These are phyloP conservation scores for Westerdykella aurantiaca DNA, from an alignment of 2,329 filamentous ascomycete genomes.

Conservation along the genomic window DNA sequence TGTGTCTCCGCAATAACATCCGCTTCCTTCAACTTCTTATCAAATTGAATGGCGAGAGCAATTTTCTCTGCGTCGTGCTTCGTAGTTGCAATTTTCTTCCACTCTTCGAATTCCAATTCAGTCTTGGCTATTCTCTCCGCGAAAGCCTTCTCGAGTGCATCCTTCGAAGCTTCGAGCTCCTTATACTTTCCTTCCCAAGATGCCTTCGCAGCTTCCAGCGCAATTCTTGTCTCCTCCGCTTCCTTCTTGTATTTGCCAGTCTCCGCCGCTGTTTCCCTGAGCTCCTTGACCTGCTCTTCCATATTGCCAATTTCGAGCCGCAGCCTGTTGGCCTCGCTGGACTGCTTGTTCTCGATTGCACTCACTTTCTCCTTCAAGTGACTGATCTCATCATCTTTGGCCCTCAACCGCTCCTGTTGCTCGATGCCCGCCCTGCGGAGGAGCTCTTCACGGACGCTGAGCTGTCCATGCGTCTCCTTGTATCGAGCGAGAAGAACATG, in stretches of 20 bases:
- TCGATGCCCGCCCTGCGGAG: constrained; percentile 46
- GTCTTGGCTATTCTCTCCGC: constrained; percentile 32
- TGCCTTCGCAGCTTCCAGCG: constrained; percentile 29
- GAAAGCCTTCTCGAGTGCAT: constrained; percentile 35
- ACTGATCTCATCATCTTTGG: constrained; percentile 50
- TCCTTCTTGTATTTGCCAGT: constrained; percentile 41
- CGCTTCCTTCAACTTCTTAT: constrained; percentile 41
- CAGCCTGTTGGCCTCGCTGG: constrained; percentile 47
- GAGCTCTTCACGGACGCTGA: constrained; percentile 46
- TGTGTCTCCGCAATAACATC: constrained; percentile 47
- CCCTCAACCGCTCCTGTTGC: constrained; percentile 47
- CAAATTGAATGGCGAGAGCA: constrained; percentile 36
- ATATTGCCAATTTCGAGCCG: constrained; percentile 47
- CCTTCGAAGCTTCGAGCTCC: constrained; percentile 39
- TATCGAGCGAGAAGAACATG: constrained; percentile 40
- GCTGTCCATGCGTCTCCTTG: constrained; percentile 47
- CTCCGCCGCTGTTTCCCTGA: constrained; percentile 43
- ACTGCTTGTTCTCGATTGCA: constrained; percentile 46
- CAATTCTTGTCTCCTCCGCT: constrained; percentile 25
- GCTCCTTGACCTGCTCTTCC: constrained; percentile 49
- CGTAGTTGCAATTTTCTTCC: constrained; percentile 35
- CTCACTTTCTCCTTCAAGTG: constrained; percentile 47
- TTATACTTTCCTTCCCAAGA: constrained; percentile 41
- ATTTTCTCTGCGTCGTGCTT: constrained; percentile 37
- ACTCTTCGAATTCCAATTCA: constrained; percentile 40